Conservation (phyloP, 139 green algal species). For the Coccomyxa sp. region DNA sequence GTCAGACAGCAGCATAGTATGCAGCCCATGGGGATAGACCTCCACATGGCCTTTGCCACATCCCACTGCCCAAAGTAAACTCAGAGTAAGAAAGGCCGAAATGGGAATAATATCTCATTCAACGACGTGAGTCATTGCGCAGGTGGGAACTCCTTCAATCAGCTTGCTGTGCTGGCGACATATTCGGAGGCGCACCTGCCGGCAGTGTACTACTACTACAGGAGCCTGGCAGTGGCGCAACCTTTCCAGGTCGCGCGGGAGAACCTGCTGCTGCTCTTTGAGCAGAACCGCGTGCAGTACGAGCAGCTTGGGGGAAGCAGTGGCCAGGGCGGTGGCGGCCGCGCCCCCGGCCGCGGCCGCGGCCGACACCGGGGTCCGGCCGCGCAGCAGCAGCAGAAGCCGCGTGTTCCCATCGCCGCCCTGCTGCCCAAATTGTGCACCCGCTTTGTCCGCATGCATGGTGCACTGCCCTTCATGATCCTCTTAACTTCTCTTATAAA, state of each 20-base stretch:
- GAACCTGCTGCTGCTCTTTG: constrained; percentile 70
- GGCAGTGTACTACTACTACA: constrained; percentile 60
- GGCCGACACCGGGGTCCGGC: background rate
- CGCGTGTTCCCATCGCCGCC: background rate
- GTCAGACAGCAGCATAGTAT: no score
- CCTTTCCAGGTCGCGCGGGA: constrained; percentile 65
- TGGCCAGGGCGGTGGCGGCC: background rate
- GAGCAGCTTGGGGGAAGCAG: constrained; percentile 4
- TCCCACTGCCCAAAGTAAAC: no score
- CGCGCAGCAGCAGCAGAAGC: background rate
- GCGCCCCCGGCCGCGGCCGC: background rate
- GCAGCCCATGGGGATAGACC: no score
- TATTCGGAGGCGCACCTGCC: constrained; percentile 48
- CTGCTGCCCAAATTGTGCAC: constrained; percentile 28
- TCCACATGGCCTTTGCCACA: no score
- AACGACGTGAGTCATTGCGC: background rate
- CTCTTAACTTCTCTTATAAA: background rate
- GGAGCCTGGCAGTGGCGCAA: constrained; percentile 40
- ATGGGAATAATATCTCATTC: no score
- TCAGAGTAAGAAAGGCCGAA: no score
- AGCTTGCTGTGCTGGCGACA: constrained; percentile 76
- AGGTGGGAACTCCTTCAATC: constrained; percentile 75
- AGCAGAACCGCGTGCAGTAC: constrained; percentile 43
- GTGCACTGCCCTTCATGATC: background rate
- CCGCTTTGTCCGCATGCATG: constrained; percentile 39